Conservation (phyloP, 1,284 basidiomycete genomes). For the Porogramme epimiltina region DNA sequence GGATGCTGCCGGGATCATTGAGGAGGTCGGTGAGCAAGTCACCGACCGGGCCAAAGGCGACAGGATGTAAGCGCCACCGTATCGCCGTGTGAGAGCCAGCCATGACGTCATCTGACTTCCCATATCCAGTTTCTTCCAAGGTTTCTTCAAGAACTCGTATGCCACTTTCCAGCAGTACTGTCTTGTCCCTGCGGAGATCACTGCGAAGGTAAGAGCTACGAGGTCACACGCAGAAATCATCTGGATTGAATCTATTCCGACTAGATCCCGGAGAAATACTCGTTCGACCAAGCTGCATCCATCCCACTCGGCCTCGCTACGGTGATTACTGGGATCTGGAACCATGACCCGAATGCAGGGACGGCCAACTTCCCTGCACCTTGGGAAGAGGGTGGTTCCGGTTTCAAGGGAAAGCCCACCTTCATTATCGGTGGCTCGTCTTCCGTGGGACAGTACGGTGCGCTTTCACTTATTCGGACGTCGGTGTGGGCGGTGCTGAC, state of each 20-base stretch:
- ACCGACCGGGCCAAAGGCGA: slow-evolving; percentile 46
- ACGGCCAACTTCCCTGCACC: slow-evolving; percentile 33
- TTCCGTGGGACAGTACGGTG: slow-evolving; percentile 30
- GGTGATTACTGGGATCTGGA: slow-evolving; percentile 42
- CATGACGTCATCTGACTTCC: not conserved
- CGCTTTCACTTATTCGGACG: not conserved
- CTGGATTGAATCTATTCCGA: not conserved
- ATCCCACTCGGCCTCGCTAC: slow-evolving; percentile 42
- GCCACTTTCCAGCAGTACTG: slow-evolving; percentile 5
- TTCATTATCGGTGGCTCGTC: slow-evolving; percentile 45
- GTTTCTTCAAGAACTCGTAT: slow-evolving; percentile 9
- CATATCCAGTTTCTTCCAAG: slow-evolving; percentile 28
- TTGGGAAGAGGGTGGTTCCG: slow-evolving; percentile 30
- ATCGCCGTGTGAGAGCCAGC: not conserved
- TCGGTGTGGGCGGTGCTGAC: no score
- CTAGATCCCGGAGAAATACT: slow-evolving; percentile 28
- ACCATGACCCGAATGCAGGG: slow-evolving; percentile 27
- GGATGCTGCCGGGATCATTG: slow-evolving; percentile 51
- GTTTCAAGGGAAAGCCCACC: slow-evolving; percentile 38
- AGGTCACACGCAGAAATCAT: not conserved
- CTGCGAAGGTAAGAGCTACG: not conserved
- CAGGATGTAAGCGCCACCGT: slow-evolving; percentile 38
- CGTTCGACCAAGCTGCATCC: slow-evolving; percentile 37
- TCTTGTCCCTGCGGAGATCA: slow-evolving; percentile 3
- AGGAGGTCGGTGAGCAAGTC: slow-evolving; percentile 45